Percentiles rank a stretch among this genome's conserved stretches.
These are phyloP conservation scores for Talaromyces amestolkiae DNA, from an alignment of 2,329 filamentous ascomycete species.

Conservation along the genomic window DNA sequence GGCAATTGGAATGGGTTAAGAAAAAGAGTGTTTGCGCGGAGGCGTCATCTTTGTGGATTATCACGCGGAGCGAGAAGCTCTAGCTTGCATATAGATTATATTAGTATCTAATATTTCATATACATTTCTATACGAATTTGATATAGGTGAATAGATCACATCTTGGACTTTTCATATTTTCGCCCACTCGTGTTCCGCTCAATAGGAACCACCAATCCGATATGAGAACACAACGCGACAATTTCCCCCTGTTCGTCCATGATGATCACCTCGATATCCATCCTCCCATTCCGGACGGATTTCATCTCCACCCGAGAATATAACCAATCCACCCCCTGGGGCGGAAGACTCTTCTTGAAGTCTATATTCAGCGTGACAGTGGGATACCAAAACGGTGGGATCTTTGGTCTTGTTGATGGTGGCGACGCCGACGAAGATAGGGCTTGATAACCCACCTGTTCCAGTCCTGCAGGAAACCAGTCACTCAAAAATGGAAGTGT, in stretches of 20 bases:
- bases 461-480: slow-evolving; percentile 61
- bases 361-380: slow-evolving; percentile 74
- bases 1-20: slow-evolving; percentile 33
- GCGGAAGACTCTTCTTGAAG: slow-evolving; percentile 68
- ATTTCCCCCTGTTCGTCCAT: slow-evolving; percentile 63
- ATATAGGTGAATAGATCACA: background rate
- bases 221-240: slow-evolving; percentile 66
- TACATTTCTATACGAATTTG: slow-evolving; percentile 5
- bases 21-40: slow-evolving; percentile 37
- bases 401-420: slow-evolving; percentile 17
- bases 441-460: slow-evolving; percentile 28
- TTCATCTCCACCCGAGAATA: slow-evolving; percentile 65
- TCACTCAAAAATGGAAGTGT: slow-evolving; percentile 66
- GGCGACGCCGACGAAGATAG: slow-evolving; percentile 28
- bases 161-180: slow-evolving; percentile 30
- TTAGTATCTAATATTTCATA: background rate
- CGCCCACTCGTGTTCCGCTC: slow-evolving; percentile 61
- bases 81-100: slow-evolving; percentile 18
- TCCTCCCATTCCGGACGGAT: slow-evolving; percentile 66
- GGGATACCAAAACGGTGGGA: slow-evolving; percentile 65
- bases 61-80: slow-evolving; percentile 30
- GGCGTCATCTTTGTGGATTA: slow-evolving; percentile 44
- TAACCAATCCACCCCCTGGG: slow-evolving; percentile 69
- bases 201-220: slow-evolving; percentile 62
- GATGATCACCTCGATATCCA: slow-evolving; percentile 70